Base-by-base conservation (phyloP, 768 basidiomycete species). In the Suillus hirtellus region DNA sequence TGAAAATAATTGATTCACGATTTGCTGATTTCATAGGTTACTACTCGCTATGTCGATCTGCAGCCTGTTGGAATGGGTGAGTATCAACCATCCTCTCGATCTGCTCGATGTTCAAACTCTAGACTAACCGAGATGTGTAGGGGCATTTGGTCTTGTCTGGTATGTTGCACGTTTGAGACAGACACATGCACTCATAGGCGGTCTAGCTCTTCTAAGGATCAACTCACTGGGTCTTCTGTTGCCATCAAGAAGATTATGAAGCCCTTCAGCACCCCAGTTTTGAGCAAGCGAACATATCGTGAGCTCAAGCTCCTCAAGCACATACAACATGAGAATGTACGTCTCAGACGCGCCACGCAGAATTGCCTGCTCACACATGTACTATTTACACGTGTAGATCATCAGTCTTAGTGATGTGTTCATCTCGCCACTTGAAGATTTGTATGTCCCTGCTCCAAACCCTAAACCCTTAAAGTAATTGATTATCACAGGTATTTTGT, bases 211-310 rank as follows among this genome's bases (percentile, higher is more conserved):
- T 91, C 94, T 40, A 96, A 95, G 77, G 93, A 96, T 76, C 96
- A 98, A 77, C 86, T 99, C 61, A 96, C 95, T 10, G 91, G 88
- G 47, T 86, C 94, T 53, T 92, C 93, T 19, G 96, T 96, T 63
- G 97, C 97, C 72, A 96, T 99, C 82, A 99, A 99, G 87, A 99
- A 99, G 88, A 99, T 99, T 82, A 99, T 99, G 96, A 99, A 99
- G 77, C 97, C 97, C 8, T 99, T 99, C 81, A 93, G 91, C 74
- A 98, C 97, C 7, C 96, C 97, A 21, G 97, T 99, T n/a, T 83
- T 99, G 70, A 90, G 89, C 77, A 99, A 99, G 80, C 84, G 97
- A 67, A 99, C 97, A 1, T 99, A 99, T 77, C 86, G 97, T 65
- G 97, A 99, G 79, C 85, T 99, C 71, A 99, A 99, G 79, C 84